Evolutionary conservation across 164 flowering plant genomes (phyloP).

Genomic region (Protea cynaroides): DNA sequence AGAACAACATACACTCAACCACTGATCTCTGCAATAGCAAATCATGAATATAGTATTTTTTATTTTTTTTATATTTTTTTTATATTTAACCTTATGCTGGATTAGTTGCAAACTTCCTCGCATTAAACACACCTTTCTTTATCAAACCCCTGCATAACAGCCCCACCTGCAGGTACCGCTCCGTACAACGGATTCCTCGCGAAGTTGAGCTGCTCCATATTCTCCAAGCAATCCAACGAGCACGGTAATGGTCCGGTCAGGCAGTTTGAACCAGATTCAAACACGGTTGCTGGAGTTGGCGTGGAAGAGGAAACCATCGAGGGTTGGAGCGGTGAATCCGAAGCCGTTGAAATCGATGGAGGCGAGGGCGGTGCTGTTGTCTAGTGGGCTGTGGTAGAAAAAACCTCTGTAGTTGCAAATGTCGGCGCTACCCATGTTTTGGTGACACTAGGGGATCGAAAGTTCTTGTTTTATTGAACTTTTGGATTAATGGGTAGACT

Average conservation of each 20-base stretch:
- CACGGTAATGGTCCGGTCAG: constrained; percentile 50
- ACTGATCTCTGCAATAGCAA: constrained; percentile 23
- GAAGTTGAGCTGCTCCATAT: constrained; percentile 32
- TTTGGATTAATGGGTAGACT: constrained; percentile 45
- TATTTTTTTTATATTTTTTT: too few species aligned
- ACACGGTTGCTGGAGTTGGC: constrained; percentile 43
- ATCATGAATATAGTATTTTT: constrained; percentile 26
- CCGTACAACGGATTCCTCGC: constrained; percentile 42
- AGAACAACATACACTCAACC: constrained; percentile 23
- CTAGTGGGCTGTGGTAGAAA: constrained; percentile 43
- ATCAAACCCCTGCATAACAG: constrained; percentile 25
- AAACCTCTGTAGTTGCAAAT: constrained; percentile 56
- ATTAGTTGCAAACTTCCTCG: too few species aligned
- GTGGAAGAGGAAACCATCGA: constrained; percentile 32
- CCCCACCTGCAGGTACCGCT: constrained; percentile 29
- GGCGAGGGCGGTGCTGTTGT: constrained; percentile 25
- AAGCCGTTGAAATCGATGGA: constrained; percentile 40
- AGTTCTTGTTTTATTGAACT: constrained; percentile 37
- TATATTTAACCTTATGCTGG: too few species aligned
- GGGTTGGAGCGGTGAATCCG: constrained; percentile 17
- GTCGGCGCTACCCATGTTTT: constrained; percentile 44
- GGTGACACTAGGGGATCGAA: constrained; percentile 40
- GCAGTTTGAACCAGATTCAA: constrained; percentile 35
- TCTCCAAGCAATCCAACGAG: constrained; percentile 37
- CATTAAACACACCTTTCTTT: constrained; percentile 15